phyloP scores from a whole-genome alignment of 768 basidiomycete genomes.

The Sistotremastrum niveocremeum region DNA sequence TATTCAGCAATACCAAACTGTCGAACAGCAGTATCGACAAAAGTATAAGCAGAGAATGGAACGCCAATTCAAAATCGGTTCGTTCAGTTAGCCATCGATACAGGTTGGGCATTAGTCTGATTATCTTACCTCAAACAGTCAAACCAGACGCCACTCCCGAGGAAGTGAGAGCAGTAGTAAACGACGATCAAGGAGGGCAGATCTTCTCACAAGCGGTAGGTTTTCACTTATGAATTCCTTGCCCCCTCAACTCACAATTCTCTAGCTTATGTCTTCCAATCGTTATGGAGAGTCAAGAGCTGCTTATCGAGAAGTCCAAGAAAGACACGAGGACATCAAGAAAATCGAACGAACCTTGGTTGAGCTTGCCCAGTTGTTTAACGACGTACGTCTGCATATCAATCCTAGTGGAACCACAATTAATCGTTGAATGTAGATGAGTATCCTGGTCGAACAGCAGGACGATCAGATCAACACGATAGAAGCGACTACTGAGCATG shows the following conservation, averaged over 20 bases:
- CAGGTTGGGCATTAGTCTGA: background rate
- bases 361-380: conserved; percentile 83
- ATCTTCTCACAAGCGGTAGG: conserved; percentile 68
- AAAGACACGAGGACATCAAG: conserved; percentile 73
- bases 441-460: conserved; percentile 63
- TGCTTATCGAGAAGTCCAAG: conserved; percentile 81
- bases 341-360: conserved; percentile 77
- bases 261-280: conserved; percentile 58
- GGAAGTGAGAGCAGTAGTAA: conserved; percentile 61
- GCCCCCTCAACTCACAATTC: background rate
- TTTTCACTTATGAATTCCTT: background rate
- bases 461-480: conserved; percentile 57
- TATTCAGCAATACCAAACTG: conserved; percentile 63
- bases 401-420: background rate
- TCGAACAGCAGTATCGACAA: conserved; percentile 56
- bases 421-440: conserved; percentile 40
- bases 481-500: conserved; percentile 46
- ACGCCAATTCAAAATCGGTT: conserved; percentile 69
- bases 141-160: conserved; percentile 79
- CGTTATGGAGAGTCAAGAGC: conserved; percentile 73
- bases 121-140: conserved; percentile 27
- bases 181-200: conserved; percentile 52
- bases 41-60: conserved; percentile 56
- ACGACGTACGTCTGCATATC: conserved; percentile 39
- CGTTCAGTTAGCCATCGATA: conserved; percentile 3